Percentiles rank a stretch among this genome's conserved stretches.
Conservation (phyloP, 108 stramenopile genomes). For the Conticribra weissflogii region DNA sequence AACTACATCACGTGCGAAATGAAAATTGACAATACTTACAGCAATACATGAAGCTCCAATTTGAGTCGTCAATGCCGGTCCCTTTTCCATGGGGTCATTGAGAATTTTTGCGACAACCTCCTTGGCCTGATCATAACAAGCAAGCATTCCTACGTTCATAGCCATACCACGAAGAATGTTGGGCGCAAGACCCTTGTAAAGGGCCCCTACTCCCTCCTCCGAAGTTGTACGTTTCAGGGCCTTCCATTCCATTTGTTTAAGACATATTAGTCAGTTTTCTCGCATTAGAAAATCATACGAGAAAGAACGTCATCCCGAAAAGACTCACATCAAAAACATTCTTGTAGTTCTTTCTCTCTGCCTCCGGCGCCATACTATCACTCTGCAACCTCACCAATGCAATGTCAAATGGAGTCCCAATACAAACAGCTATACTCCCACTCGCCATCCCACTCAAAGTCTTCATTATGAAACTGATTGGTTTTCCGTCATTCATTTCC, state of each 20-base stretch:
- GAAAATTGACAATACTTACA: constrained; percentile 36
- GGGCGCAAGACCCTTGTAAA: constrained; percentile 94
- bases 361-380: constrained; percentile 92
- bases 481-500: constrained; percentile 79
- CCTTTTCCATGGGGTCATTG: constrained; percentile 83
- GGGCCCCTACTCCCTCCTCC: constrained; percentile 94
- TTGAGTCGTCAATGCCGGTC: constrained; percentile 83
- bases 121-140: constrained; percentile 99
- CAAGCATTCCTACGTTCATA: constrained; percentile 99
- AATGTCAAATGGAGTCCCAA: constrained; percentile 98
- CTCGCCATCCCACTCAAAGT: constrained; percentile 90
- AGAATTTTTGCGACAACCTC: constrained; percentile 74
- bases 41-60: constrained; percentile 77
- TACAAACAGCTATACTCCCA: constrained; percentile 96
- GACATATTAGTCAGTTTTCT: background rate
- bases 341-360: constrained; percentile 94
- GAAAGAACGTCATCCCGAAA: constrained; percentile 1
- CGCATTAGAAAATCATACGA: constrained; percentile 1
- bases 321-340: constrained; percentile 92
- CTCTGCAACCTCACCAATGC: constrained; percentile 96
- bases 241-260: constrained; percentile 15
- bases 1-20: too few relatives aligned
- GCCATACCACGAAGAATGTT: constrained; percentile 97
- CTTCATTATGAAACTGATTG: constrained; percentile 89
- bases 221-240: constrained; percentile 86